phyloP scores from a whole-genome alignment of 345 rosid species.

The Populus davidiana region DNA sequence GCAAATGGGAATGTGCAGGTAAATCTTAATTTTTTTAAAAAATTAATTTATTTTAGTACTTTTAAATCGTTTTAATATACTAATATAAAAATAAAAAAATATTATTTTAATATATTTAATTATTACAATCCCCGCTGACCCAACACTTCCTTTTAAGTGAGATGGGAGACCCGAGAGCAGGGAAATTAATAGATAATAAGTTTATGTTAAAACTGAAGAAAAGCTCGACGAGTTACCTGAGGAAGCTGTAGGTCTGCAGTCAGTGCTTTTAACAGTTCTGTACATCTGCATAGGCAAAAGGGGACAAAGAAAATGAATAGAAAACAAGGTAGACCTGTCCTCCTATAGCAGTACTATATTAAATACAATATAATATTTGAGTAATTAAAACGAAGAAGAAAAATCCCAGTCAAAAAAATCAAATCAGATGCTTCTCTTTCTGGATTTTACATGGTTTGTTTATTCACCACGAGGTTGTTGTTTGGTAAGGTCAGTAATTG shows the following conservation, averaged over 20 bases:
- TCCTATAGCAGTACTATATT: neutral
- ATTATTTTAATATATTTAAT: too few relatives aligned
- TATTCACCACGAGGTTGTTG: constrained; percentile 48
- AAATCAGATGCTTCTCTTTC: constrained; percentile 33
- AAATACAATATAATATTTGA: neutral
- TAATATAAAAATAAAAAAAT: too few relatives aligned
- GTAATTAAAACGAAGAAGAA: neutral
- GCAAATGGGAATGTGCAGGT: neutral
- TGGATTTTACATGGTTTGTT: constrained; percentile 29
- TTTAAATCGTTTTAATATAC: neutral
- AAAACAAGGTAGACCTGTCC: constrained; percentile 7
- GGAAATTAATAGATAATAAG: neutral
- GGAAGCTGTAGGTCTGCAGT: constrained; percentile 43
- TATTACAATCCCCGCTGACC: too few relatives aligned
- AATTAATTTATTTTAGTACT: too few relatives aligned
- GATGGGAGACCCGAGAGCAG: neutral
- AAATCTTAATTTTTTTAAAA: too few relatives aligned
- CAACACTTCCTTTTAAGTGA: neutral
- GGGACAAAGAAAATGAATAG: constrained; percentile 20
- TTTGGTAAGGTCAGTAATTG: constrained; percentile 57
- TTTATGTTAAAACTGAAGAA: neutral
- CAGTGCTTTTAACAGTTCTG: constrained; percentile 58
- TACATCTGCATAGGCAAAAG: constrained; percentile 46
- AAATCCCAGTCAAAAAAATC: constrained; percentile 10
- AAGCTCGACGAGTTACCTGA: constrained; percentile 33